Base-by-base conservation (phyloP, 2,329 filamentous ascomycete genomes). In the Calonectria hongkongensis region DNA sequence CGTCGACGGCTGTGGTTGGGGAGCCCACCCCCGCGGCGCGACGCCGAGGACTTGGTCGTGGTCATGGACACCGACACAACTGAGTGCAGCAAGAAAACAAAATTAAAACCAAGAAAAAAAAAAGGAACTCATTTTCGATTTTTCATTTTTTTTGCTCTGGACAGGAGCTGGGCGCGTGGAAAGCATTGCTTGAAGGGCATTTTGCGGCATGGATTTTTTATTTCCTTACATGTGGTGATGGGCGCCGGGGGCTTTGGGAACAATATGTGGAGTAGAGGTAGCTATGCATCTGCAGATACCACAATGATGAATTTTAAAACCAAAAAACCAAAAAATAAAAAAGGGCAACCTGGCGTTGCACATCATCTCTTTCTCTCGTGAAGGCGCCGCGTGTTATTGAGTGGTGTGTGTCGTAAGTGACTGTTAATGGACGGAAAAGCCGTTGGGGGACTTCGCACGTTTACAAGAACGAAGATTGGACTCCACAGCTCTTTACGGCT, bases 81-180 rank as follows among this genome's bases (percentile, higher is more conserved):
- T 81, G 78, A 77, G 69, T 45, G 63, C 66, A 39, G 51, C 64
- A 56, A 71, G 30, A 54, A 67, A 75, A 64, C 48, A 72, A 65
- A 70, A 45, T 64, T 39, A 47, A 68, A 70, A 64, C 47, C 6
- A 18, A 33, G 60, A 13, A 33, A 67, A 50, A 41, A 54, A 63
- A 64, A 74, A 76, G 77, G 74, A 69, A 60, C 65, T 28, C 28
- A 73, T 71, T 60, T 71, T 64, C 71, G 68, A 73, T 77, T 81
- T 75, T 75, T 73, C 67, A 41, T 72, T 71, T 76, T 74, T 48
- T 67, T 60, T 74, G 58, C 78, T 81, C 82, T 83, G 83, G 84
- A 82, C 83, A 75, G 84, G 84, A 70, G 82, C 84, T 83, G 77
- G 83, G 79, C 79, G 71, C 77, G 79, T 71, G 76, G 76, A 77